Conservation (phyloP, 2,329 filamentous ascomycete species). For the Apiospora aurea region DNA sequence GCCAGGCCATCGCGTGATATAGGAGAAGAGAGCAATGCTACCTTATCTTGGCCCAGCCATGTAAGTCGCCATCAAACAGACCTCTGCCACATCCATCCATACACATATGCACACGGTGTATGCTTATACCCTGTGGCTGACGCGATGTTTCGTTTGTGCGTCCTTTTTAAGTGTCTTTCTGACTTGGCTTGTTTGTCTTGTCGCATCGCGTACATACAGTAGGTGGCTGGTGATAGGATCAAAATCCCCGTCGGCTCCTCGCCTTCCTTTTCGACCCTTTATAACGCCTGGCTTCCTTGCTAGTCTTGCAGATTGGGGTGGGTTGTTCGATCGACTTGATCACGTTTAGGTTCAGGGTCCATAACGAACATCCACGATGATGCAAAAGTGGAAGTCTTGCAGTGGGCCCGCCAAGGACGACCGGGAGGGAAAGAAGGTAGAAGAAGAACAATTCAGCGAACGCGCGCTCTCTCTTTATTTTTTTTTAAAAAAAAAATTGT, state of each 20-base stretch:
- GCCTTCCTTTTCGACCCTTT: constrained; percentile 23
- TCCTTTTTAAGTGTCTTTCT: constrained; percentile 30
- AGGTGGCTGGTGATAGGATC: constrained; percentile 33
- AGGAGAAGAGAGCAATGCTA: constrained; percentile 4
- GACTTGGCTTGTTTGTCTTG: constrained; percentile 30
- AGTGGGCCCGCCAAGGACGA: constrained; percentile 16
- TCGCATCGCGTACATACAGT: neutral
- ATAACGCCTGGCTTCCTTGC: constrained; percentile 17
- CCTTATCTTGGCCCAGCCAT: neutral
- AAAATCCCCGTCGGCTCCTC: constrained; percentile 33
- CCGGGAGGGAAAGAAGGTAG: constrained; percentile 23
- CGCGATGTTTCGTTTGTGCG: constrained; percentile 15
- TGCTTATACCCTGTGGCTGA: neutral
- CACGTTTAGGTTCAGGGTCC: constrained; percentile 23
- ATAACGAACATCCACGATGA: constrained; percentile 23
- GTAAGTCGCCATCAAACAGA: neutral
- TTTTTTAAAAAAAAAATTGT: too few species aligned
- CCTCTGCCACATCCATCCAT: neutral
- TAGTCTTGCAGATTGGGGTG: constrained; percentile 25
- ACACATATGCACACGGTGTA: neutral
- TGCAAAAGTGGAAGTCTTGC: constrained; percentile 22
- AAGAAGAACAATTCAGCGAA: constrained; percentile 26
- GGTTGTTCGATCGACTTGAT: constrained; percentile 22
- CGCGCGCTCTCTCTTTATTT: constrained; percentile 7
- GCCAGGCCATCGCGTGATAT: constrained; percentile 6